phyloP scores from a whole-genome alignment of 306 rosid species.

The Oxytropis ochrocephala region DNA sequence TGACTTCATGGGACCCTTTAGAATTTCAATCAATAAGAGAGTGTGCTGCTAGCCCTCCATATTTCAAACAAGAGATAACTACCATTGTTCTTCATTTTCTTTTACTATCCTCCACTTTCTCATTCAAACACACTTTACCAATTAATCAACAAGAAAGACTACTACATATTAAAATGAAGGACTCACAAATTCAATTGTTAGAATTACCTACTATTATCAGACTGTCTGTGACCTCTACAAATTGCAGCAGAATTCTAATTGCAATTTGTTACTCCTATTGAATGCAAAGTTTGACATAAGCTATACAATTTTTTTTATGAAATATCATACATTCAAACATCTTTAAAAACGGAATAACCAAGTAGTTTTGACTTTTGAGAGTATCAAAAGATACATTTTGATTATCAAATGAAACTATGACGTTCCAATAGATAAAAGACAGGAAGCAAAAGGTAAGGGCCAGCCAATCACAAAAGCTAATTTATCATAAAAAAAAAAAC shows the following conservation, averaged over 20 bases:
- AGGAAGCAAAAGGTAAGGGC: background rate
- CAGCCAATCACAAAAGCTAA: background rate
- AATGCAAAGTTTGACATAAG: background rate
- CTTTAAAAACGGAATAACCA: background rate
- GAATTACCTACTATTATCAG: background rate
- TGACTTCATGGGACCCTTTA: too few species aligned
- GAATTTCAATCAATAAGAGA: too few species aligned
- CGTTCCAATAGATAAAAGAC: background rate
- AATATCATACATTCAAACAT: background rate
- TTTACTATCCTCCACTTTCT: background rate
- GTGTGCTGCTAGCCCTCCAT: too few species aligned
- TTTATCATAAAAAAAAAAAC: background rate
- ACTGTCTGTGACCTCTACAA: background rate
- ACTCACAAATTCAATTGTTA: background rate
- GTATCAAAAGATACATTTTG: constrained; percentile 9
- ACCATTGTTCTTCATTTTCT: background rate
- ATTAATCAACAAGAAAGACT: background rate
- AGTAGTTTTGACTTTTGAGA: background rate
- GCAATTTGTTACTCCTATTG: background rate
- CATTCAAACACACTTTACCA: background rate
- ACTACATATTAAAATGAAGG: background rate
- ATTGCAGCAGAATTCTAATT: background rate
- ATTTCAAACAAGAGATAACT: too few species aligned
- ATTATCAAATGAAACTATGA: background rate
- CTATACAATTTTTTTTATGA: background rate